phyloP scores from a whole-genome alignment of 2,329 filamentous ascomycete genomes.

The Penicillium sp. region DNA sequence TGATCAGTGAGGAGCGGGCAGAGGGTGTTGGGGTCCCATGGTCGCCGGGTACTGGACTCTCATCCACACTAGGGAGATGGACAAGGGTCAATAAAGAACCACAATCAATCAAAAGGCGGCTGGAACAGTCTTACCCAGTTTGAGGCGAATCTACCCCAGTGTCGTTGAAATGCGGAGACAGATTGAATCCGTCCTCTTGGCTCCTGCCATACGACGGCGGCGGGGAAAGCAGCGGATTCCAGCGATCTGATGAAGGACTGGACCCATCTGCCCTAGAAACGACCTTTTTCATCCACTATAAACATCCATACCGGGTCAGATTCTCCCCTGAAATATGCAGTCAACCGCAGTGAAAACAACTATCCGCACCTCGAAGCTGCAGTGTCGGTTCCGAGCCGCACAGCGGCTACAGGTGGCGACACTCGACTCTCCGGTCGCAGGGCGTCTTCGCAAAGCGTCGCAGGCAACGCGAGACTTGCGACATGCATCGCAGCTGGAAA shows the following conservation, averaged over 20 bases:
- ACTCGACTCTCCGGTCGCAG: conserved; percentile 15
- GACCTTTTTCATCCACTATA: conserved; percentile 28
- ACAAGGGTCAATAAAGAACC: neutral
- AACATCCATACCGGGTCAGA: neutral
- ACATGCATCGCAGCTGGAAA: conserved; percentile 45
- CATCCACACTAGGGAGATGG: neutral
- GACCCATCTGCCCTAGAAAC: conserved; percentile 12
- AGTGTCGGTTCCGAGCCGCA: conserved; percentile 18
- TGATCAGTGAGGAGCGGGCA: conserved; percentile 21
- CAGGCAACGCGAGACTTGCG: conserved; percentile 41
- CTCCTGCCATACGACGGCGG: conserved; percentile 8
- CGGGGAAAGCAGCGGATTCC: conserved; percentile 11
- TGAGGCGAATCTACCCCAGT: neutral
- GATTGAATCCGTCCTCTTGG: neutral
- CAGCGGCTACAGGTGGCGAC: conserved; percentile 24
- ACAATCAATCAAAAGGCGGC: too few species aligned
- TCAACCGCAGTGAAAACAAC: conserved; percentile 4
- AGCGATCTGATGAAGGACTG: conserved; percentile 11
- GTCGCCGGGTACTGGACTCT: conserved; percentile 13
- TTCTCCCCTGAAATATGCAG: neutral
- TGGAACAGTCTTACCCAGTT: neutral
- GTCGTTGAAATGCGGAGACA: conserved; percentile 5
- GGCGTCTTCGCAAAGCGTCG: conserved; percentile 35
- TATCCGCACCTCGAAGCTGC: conserved; percentile 20
- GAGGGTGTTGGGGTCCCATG: conserved; percentile 18